Evolutionary conservation across 2,329 filamentous ascomycete species (phyloP).

Genomic region (Achaetomium macrosporum): DNA sequence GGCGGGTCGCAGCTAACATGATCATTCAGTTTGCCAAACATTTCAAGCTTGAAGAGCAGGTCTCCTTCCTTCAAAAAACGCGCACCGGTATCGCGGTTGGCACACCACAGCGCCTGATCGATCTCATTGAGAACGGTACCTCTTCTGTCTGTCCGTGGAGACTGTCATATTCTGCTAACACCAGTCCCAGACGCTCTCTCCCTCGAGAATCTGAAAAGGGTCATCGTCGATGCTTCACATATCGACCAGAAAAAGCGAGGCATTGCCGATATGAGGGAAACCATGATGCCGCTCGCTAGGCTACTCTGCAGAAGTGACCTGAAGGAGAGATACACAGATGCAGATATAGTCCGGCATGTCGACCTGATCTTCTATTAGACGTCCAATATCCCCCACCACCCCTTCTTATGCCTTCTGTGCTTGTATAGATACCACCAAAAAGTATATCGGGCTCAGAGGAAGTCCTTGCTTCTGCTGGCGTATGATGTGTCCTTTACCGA

Average conservation of each 20-base stretch:
- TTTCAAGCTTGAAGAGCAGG: constrained; percentile 87
- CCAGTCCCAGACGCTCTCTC: constrained; percentile 57
- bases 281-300: constrained; percentile 70
- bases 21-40: constrained; percentile 78
- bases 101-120: constrained; percentile 75
- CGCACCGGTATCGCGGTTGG: constrained; percentile 84
- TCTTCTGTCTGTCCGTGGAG: neutral
- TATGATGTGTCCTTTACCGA: too few species aligned
- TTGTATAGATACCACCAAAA: constrained; percentile 7
- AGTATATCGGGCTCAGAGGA: too few species aligned
- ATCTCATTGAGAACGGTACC: constrained; percentile 75
- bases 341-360: constrained; percentile 46
- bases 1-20: neutral
- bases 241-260: constrained; percentile 93
- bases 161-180: constrained; percentile 9
- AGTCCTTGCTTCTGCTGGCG: too few species aligned
- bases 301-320: constrained; percentile 68
- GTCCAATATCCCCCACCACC: neutral
- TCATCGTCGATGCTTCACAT: constrained; percentile 86
- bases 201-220: constrained; percentile 63
- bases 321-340: constrained; percentile 60
- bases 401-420: neutral
- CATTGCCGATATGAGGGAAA: constrained; percentile 92
- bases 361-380: constrained; percentile 59
- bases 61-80: constrained; percentile 62